Conservation (phyloP, 305 asterid species). For the Fraxinus sp. region DNA sequence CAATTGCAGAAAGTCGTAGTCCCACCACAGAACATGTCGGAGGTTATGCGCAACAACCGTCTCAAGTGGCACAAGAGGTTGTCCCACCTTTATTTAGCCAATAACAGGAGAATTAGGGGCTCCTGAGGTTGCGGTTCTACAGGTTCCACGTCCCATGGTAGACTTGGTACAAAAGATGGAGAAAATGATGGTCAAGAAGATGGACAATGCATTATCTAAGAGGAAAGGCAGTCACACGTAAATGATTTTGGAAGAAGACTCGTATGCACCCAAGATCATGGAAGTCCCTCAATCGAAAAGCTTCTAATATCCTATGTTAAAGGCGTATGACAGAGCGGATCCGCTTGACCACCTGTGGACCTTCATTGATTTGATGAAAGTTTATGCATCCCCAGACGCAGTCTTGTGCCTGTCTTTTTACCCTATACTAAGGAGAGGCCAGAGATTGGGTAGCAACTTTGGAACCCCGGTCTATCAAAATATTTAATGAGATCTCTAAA, state of each 20-base stretch:
- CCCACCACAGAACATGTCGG: not conserved
- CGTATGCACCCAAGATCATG: no score
- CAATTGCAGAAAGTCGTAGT: not conserved
- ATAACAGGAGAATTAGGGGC: not conserved
- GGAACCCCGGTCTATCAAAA: not conserved
- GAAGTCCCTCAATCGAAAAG: not conserved
- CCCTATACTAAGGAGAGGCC: not conserved
- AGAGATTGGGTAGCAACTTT: not conserved
- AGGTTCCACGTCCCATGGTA: not conserved
- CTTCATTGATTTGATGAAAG: not conserved
- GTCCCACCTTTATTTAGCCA: not conserved
- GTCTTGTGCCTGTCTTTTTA: not conserved
- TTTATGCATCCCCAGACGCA: not conserved
- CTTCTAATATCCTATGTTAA: not conserved
- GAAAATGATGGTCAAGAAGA: not conserved
- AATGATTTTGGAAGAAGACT: no score
- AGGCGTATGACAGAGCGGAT: not conserved
- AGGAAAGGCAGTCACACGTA: not conserved
- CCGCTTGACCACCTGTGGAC: not conserved
- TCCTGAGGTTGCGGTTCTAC: not conserved
- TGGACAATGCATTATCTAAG: not conserved
- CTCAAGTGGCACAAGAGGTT: not conserved
- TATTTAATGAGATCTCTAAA: not conserved
- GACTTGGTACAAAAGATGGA: not conserved
- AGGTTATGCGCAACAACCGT: not conserved